Percentiles rank a stretch among this genome's conserved stretches.
Conservation (phyloP, 2,329 filamentous ascomycete genomes). For the Penicillium crustosum region DNA sequence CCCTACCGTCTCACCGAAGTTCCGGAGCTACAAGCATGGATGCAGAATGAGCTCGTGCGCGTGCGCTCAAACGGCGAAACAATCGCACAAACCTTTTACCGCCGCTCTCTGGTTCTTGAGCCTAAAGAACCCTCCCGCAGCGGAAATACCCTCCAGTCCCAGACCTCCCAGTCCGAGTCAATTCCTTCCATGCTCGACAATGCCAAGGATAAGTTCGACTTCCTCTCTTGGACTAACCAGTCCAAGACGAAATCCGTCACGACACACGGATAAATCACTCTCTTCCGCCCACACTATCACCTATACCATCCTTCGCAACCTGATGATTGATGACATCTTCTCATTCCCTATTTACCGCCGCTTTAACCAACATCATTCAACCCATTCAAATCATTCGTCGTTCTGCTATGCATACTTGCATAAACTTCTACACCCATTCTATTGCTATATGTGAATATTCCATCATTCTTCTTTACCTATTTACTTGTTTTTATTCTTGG, state of each 20-base stretch:
- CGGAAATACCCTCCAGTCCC: constrained; percentile 22
- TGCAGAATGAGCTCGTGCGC: constrained; percentile 74
- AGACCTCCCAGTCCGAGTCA: constrained; percentile 26
- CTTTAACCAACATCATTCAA: constrained; percentile 7
- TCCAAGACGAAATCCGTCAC: constrained; percentile 44
- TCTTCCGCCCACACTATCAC: not conserved
- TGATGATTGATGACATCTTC: constrained; percentile 25
- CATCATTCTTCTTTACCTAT: constrained; percentile 2
- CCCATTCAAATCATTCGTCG: not conserved
- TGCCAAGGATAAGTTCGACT: constrained; percentile 54
- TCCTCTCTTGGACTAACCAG: constrained; percentile 52
- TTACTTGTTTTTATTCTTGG: constrained; percentile 14
- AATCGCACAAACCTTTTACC: constrained; percentile 69
- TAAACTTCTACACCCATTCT: constrained; percentile 8
- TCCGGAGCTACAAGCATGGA: constrained; percentile 89
- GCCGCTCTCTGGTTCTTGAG: constrained; percentile 80
- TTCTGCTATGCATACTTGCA: constrained; percentile 17
- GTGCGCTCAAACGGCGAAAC: constrained; percentile 66
- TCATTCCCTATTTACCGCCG: constrained; percentile 10
- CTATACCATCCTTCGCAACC: constrained; percentile 7
- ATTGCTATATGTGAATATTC: constrained; percentile 26
- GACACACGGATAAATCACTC: constrained; percentile 32
- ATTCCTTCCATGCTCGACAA: constrained; percentile 39
- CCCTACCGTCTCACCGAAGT: constrained; percentile 82
- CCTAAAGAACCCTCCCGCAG: constrained; percentile 50